Percentiles rank a stretch among this genome's conserved stretches.
Evolutionary conservation across 2,329 filamentous ascomycete genomes (phyloP).

Genomic region (Ramularia endophylla): DNA sequence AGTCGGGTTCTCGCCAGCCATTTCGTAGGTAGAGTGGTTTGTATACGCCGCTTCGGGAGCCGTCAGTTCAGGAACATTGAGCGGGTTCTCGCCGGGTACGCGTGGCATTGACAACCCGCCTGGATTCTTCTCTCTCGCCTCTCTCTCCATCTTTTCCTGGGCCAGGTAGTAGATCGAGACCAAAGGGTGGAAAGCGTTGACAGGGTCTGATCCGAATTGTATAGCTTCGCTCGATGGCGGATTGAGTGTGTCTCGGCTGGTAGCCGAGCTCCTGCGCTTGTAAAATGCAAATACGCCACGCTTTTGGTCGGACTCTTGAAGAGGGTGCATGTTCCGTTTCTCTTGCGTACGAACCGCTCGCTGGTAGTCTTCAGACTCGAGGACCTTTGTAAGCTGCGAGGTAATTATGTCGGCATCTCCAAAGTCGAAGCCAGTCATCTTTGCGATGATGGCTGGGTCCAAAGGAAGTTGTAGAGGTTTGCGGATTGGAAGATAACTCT

Average conservation of each 20-base stretch:
- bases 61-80: conserved; percentile 67
- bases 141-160: conserved; percentile 86
- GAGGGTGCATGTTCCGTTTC: conserved; percentile 55
- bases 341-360: conserved; percentile 67
- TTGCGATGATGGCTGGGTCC: conserved; percentile 75
- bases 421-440: conserved; percentile 98
- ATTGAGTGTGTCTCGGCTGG: conserved; percentile 78
- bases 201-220: conserved; percentile 73
- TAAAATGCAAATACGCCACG: conserved; percentile 96
- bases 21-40: conserved; percentile 76
- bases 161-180: conserved; percentile 95
- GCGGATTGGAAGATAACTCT: conserved; percentile 78
- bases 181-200: conserved; percentile 89
- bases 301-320: conserved; percentile 71
- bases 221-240: conserved; percentile 82
- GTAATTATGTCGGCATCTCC: conserved; percentile 79
- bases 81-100: conserved; percentile 49
- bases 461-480: conserved; percentile 82
- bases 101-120: conserved; percentile 54
- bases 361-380: conserved; percentile 93
- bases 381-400: conserved; percentile 71
- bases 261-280: conserved; percentile 83
- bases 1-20: conserved; percentile 81
- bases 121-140: conserved; percentile 55
- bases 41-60: conserved; percentile 84